Base-by-base conservation (phyloP, 2,329 filamentous ascomycete species). In the Trichoderma afroharzianum region DNA sequence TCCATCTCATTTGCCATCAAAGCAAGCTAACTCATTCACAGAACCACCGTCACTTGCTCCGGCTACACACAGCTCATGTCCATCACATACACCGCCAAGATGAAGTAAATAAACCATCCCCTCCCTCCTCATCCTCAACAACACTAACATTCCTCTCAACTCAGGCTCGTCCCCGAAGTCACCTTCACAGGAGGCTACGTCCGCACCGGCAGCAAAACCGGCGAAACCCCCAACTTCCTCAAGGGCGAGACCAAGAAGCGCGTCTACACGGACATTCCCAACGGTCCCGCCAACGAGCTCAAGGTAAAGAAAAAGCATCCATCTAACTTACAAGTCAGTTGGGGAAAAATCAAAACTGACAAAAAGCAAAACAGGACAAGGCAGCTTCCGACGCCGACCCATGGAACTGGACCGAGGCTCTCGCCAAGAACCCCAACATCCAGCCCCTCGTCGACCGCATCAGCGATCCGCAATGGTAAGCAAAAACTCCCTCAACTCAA, bases 1-100 rank as follows among this genome's bases (percentile, higher is more conserved):
- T 8, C 32, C 7, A 21, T 26, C 57, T 39, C 18, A 1, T 3
- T 32, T 12, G n/a, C 24, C 18, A 36, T 7, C 14, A 14, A 68
- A 26, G 15, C 67, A 68, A 26, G 15, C 67, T 69, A 53, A 69
- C 67, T 6, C 53, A 9, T 2, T 7, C 36, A 36, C 67, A 69
- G 67, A 18, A 69, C 67, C 15, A 69, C 67, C 18, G 67, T 69
- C 39, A 69, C 67, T 69, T 69, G 67, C 28, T 69, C 67, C 39
- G 67, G 67, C 58, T 69, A 61, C 57, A 69, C 67, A 6, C 67
- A 69, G n/a, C 67, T 69, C 39, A 69, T 50, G 30, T 69, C 67
- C 67, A 69, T 69, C 39, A 69, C 67, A 9, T 69, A 69, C 67
- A 69, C 67, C 21, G 67, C 67, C 39, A 69, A 69, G 39, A 69